Conservation (phyloP, 2,329 filamentous ascomycete species). For the Paraphoma sp. region DNA sequence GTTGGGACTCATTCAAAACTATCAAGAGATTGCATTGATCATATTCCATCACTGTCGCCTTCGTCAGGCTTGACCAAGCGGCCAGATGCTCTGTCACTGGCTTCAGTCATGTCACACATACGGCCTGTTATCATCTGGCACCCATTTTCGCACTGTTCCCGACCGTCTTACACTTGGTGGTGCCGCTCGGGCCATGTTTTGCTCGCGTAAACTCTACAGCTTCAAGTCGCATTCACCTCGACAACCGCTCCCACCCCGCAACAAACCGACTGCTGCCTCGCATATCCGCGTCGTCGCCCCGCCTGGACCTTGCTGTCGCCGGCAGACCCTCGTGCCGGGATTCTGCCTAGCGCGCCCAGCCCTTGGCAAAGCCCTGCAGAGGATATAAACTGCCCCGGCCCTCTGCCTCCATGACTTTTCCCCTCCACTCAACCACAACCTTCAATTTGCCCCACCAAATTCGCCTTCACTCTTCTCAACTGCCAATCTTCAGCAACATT, state of each 20-base stretch:
- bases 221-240: conserved; percentile 1
- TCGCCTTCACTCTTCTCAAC: background rate
- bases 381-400: conserved; percentile 7
- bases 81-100: background rate
- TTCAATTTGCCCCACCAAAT: background rate
- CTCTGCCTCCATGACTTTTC: conserved; percentile 4
- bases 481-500: background rate
- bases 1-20: background rate
- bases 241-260: conserved; percentile 3
- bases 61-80: background rate
- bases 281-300: conserved; percentile 3
- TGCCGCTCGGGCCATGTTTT: conserved; percentile 14
- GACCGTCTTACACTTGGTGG: background rate
- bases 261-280: conserved; percentile 6
- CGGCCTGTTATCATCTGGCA: background rate
- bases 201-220: conserved; percentile 3
- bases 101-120: background rate
- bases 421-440: background rate
- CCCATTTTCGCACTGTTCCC: background rate
- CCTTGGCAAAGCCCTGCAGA: background rate
- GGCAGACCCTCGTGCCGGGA: conserved; percentile 7
- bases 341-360: background rate
- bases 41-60: background rate
- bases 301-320: conserved; percentile 8
- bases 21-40: background rate